A percentile compares a stretch with the other conserved stretches of the same genome.
Conservation (phyloP, 2,329 filamentous ascomycete species). For the Sporothrix euskadiensis region DNA sequence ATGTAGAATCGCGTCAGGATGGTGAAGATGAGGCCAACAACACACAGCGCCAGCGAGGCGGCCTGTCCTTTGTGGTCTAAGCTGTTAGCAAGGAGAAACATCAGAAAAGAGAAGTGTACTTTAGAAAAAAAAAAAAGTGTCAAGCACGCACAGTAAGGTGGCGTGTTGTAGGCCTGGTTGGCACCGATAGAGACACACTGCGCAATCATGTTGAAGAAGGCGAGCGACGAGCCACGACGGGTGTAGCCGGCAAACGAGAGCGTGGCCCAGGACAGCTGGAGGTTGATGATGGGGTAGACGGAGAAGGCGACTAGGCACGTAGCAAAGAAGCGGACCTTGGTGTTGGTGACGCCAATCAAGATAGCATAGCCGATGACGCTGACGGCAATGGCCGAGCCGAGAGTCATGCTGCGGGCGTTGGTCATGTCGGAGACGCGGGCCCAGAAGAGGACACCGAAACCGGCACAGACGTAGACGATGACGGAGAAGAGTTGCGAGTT, state of each 20-base stretch:
- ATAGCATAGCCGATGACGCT: slow-evolving; percentile 39
- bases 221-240: background rate
- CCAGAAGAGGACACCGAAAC: slow-evolving; percentile 36
- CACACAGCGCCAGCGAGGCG: background rate
- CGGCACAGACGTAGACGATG: slow-evolving; percentile 38
- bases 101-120: too few relatives aligned
- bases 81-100: background rate
- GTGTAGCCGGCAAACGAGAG: slow-evolving; percentile 17
- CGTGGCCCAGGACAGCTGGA: slow-evolving; percentile 8
- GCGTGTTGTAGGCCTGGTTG: slow-evolving; percentile 14
- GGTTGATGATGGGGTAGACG: slow-evolving; percentile 4
- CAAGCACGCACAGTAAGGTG: background rate
- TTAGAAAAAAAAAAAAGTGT: background rate
- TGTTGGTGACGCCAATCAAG: slow-evolving; percentile 34
- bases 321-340: slow-evolving; percentile 17
- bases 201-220: slow-evolving; percentile 7
- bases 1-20: slow-evolving; percentile 10
- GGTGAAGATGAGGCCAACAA: slow-evolving; percentile 5
- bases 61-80: slow-evolving; percentile 13
- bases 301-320: slow-evolving; percentile 19
- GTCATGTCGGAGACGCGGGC: slow-evolving; percentile 36
- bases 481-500: slow-evolving; percentile 41
- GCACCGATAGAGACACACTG: slow-evolving; percentile 15
- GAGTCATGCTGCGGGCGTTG: slow-evolving; percentile 35
- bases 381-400: slow-evolving; percentile 33